Conservation (phyloP, 805 yeast genomes). For the Brettanomyces bruxellensis region DNA sequence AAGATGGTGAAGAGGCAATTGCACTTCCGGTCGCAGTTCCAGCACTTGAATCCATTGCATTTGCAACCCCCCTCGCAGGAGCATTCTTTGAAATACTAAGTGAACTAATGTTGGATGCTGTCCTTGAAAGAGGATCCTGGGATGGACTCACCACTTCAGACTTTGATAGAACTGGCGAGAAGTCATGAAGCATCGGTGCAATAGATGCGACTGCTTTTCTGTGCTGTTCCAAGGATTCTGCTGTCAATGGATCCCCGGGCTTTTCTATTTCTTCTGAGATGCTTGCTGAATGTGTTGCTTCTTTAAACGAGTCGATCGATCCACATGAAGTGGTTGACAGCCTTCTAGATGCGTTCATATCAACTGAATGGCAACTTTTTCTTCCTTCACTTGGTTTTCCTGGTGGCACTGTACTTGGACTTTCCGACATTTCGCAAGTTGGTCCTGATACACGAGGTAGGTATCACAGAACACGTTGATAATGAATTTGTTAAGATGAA, state of each 20-base stretch:
- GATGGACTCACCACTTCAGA: constrained; percentile 27
- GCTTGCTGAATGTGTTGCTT: constrained; percentile 2
- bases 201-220: constrained; percentile 67
- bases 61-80: background rate
- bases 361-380: background rate
- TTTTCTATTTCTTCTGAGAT: constrained; percentile 17
- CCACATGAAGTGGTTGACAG: no score
- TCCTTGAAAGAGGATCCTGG: constrained; percentile 23
- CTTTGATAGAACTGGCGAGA: constrained; percentile 59
- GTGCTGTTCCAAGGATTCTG: constrained; percentile 25
- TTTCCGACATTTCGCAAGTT: no score
- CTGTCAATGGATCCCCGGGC: constrained; percentile 21
- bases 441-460: no score
- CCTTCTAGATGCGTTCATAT: no score
- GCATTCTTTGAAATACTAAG: constrained; percentile 16
- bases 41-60: background rate
- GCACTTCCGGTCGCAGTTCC: background rate
- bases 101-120: constrained; percentile 23
- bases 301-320: constrained; percentile 12
- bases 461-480: no score
- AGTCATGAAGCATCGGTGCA: constrained; percentile 66
- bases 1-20: background rate
- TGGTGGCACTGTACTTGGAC: background rate
- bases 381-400: background rate
- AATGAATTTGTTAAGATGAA: no score